These are phyloP conservation scores for Agrocybe pediades DNA, from an alignment of 768 basidiomycete species.

Conservation along the genomic window DNA sequence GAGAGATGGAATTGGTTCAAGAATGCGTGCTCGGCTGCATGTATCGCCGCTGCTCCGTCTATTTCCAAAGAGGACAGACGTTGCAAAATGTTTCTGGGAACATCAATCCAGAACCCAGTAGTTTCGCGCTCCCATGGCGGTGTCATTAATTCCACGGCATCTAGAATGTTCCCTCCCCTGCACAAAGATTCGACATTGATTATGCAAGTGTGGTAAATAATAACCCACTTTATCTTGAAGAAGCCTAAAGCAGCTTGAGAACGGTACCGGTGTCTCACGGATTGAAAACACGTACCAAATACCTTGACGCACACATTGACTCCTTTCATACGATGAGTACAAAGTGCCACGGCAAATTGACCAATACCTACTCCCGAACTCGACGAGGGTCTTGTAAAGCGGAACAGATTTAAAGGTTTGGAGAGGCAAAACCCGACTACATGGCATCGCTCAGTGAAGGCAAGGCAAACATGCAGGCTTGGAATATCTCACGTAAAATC, in stretches of 20 bases:
- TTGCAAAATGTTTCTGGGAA: slow-evolving; percentile 54
- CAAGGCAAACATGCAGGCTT: background rate
- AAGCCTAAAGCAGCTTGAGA: slow-evolving; percentile 50
- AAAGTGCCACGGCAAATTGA: background rate
- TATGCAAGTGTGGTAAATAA: background rate
- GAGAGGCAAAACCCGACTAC: slow-evolving; percentile 74
- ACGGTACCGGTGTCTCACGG: background rate
- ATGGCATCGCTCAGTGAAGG: background rate
- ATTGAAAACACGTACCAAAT: slow-evolving; percentile 53
- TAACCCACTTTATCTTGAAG: slow-evolving; percentile 69
- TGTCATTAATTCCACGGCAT: slow-evolving; percentile 76
- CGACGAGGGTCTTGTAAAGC: slow-evolving; percentile 58
- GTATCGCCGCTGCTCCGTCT: slow-evolving; percentile 78
- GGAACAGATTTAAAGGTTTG: slow-evolving; percentile 76
- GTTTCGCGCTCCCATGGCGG: slow-evolving; percentile 76
- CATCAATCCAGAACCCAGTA: slow-evolving; percentile 79
- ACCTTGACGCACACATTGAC: slow-evolving; percentile 69
- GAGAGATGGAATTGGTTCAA: slow-evolving; percentile 75
- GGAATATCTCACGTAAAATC: slow-evolving; percentile 63
- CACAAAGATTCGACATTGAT: background rate
- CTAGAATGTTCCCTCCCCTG: slow-evolving; percentile 68
- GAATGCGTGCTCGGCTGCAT: slow-evolving; percentile 83
- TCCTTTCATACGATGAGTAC: slow-evolving; percentile 35
- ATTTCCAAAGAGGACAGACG: slow-evolving; percentile 57
- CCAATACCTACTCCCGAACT: slow-evolving; percentile 67